phyloP scores from a whole-genome alignment of 768 basidiomycete species.

The Leccinellum rugosiceps region DNA sequence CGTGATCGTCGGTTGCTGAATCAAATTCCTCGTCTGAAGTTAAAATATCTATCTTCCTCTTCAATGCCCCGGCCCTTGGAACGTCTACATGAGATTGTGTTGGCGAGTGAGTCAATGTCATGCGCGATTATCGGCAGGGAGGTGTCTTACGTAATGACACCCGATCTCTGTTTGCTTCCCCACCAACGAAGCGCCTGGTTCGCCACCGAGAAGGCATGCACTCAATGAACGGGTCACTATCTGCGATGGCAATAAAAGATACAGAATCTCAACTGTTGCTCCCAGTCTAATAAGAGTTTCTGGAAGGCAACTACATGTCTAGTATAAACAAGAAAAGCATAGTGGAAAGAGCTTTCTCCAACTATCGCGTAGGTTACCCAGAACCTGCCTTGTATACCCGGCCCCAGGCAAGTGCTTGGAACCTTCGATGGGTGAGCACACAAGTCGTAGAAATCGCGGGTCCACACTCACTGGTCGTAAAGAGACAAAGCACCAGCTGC shows the following conservation, averaged over 20 bases:
- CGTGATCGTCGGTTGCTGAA: slow-evolving; percentile 10
- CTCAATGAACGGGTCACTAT: background rate
- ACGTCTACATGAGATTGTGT: slow-evolving; percentile 13
- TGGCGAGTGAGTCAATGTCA: slow-evolving; percentile 16
- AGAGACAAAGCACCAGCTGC: slow-evolving; percentile 54
- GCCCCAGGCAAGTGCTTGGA: slow-evolving; percentile 55
- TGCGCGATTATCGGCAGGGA: slow-evolving; percentile 25
- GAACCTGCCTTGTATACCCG: slow-evolving; percentile 52
- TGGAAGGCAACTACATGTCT: background rate
- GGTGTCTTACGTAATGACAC: background rate
- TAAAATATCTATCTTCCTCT: slow-evolving; percentile 8
- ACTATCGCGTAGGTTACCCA: slow-evolving; percentile 6
- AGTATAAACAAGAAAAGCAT: background rate
- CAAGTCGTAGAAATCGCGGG: background rate
- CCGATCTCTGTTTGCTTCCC: too few species aligned
- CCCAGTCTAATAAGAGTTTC: background rate
- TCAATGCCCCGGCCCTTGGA: slow-evolving; percentile 8
- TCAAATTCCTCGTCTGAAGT: slow-evolving; percentile 11
- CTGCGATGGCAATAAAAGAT: background rate
- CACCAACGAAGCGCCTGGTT: too few species aligned
- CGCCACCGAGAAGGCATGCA: background rate
- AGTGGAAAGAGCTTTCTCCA: background rate
- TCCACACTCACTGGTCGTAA: slow-evolving; percentile 49
- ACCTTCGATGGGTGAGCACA: slow-evolving; percentile 16
- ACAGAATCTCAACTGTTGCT: background rate